phyloP scores from a whole-genome alignment of 345 rosid species.

The Eucalyptus polyanthemos region DNA sequence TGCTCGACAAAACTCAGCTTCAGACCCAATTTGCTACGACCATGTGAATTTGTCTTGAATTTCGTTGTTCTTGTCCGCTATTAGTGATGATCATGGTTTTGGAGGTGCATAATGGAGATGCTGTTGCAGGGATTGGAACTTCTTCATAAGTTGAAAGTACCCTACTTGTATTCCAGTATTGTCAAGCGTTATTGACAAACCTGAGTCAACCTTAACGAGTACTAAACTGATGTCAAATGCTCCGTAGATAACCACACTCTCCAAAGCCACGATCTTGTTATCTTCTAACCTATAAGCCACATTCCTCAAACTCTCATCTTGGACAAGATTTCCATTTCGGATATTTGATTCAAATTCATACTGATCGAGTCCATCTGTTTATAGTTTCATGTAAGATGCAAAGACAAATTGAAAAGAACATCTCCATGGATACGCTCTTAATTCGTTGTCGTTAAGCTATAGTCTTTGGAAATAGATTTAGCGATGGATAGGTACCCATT shows the following conservation, averaged over 20 bases:
- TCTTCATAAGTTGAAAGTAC: not conserved
- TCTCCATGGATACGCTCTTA: not conserved
- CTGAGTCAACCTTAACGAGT: not conserved
- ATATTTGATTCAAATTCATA: not conserved
- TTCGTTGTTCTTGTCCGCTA: not conserved
- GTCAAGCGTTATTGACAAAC: not conserved
- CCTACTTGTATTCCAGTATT: not conserved
- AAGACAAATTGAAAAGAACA: not conserved
- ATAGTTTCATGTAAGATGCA: not conserved
- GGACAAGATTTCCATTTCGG: not conserved
- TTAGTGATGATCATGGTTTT: not conserved
- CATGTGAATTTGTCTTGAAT: not conserved
- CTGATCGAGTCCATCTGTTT: not conserved
- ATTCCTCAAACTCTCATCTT: not conserved
- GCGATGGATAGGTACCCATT: not conserved
- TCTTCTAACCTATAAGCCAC: not conserved
- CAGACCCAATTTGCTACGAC: not conserved
- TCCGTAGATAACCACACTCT: not conserved
- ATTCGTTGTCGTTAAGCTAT: not conserved
- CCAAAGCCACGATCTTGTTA: not conserved
- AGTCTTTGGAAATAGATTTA: not conserved
- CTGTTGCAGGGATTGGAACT: not conserved
- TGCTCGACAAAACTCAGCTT: not conserved
- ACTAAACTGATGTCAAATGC: not conserved
- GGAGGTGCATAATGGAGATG: not conserved